A percentile compares a stretch with the other conserved stretches of the same genome.
Conservation (phyloP, 495 filamentous ascomycete species). For the Massariosphaeria phaeospora region DNA sequence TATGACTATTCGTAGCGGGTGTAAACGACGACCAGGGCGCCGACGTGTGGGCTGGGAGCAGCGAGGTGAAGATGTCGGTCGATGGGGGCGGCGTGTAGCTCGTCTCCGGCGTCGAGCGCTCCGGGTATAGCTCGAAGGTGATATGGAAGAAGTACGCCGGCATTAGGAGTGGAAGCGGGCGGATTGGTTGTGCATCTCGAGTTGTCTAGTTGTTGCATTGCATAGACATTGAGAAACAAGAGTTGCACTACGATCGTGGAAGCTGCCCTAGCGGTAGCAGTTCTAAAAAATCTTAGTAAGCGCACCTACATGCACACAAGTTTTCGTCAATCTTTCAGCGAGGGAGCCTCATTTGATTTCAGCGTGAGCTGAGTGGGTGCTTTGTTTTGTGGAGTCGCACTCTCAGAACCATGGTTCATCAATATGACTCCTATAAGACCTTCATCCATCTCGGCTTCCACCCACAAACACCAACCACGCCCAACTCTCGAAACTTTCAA, state of each 20-base stretch:
- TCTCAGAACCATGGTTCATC: too few relatives aligned
- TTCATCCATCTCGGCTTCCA: too few relatives aligned
- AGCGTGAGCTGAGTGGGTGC: too few relatives aligned
- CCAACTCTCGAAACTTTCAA: too few relatives aligned
- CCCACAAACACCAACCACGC: too few relatives aligned
- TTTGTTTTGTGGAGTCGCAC: too few relatives aligned
- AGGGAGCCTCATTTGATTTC: too few relatives aligned
- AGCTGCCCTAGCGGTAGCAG: not conserved
- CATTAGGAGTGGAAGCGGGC: conserved; percentile 46
- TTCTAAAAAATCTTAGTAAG: too few relatives aligned
- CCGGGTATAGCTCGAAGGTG: conserved; percentile 72
- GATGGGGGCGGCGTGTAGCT: conserved; percentile 42
- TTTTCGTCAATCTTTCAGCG: too few relatives aligned
- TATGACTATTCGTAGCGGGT: conserved; percentile 3
- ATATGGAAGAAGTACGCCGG: conserved; percentile 91
- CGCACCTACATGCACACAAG: too few relatives aligned
- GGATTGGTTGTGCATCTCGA: not conserved
- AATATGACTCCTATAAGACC: too few relatives aligned
- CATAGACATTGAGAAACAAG: not conserved
- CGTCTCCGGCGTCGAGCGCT: conserved; percentile 14
- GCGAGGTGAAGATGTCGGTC: conserved; percentile 47
- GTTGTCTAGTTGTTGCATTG: not conserved
- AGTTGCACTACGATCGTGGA: not conserved
- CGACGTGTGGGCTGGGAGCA: conserved; percentile 42
- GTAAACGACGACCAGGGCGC: conserved; percentile 33